phyloP scores from a whole-genome alignment of 495 filamentous ascomycete species.

The Penicillium desertorum region DNA sequence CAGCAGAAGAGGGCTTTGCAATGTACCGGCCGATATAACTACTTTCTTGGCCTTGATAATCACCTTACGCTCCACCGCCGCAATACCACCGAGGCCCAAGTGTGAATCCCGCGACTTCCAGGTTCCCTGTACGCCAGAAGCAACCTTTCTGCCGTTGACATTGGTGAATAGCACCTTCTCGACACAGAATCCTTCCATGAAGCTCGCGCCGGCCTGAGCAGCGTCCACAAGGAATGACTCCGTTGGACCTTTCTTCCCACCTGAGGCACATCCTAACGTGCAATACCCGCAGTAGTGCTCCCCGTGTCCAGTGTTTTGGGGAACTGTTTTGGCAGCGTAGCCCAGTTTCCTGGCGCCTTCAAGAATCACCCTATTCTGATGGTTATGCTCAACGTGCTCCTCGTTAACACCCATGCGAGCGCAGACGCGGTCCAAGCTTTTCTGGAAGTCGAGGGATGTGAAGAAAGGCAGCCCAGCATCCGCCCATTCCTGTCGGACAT shows the following conservation, averaged over 20 bases:
- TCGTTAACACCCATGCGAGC: constrained; percentile 77
- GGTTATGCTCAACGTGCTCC: constrained; percentile 66
- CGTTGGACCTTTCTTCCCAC: constrained; percentile 74
- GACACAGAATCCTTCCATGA: constrained; percentile 75
- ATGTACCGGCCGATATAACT: constrained; percentile 68
- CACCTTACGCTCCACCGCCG: constrained; percentile 54
- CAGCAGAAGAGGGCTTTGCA: constrained; percentile 75
- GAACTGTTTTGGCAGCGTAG: constrained; percentile 65
- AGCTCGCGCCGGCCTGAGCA: constrained; percentile 66
- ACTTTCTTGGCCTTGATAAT: constrained; percentile 80
- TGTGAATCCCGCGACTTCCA: constrained; percentile 71
- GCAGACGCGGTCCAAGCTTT: constrained; percentile 69
- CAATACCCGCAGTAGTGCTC: constrained; percentile 80
- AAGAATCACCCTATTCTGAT: constrained; percentile 63
- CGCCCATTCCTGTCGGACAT: constrained; percentile 82
- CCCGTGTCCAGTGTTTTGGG: constrained; percentile 72
- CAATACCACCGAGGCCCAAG: constrained; percentile 52
- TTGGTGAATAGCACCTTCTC: constrained; percentile 67
- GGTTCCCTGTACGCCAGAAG: constrained; percentile 64
- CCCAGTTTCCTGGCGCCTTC: constrained; percentile 77
- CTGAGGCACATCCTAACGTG: constrained; percentile 68
- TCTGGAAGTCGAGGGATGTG: constrained; percentile 70
- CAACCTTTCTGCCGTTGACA: constrained; percentile 53
- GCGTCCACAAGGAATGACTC: constrained; percentile 79
- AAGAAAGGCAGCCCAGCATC: constrained; percentile 72